Conservation (phyloP, 2,329 filamentous ascomycete genomes). For the Zasmidium cellare region DNA sequence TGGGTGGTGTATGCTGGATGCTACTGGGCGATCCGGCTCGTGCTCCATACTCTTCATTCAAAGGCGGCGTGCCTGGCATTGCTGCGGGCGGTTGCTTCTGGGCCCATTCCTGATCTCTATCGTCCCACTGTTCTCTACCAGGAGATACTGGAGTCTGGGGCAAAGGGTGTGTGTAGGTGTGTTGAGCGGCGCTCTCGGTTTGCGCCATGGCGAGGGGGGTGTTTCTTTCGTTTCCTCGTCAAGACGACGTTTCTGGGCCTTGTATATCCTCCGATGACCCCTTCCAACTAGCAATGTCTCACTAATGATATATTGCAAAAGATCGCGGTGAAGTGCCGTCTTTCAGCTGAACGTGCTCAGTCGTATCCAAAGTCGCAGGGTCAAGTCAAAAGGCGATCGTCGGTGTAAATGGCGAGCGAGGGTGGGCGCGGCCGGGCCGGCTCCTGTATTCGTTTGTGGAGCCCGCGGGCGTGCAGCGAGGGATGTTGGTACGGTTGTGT, state of each 20-base stretch:
- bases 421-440: neutral
- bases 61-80: constrained; percentile 14
- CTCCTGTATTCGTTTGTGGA: neutral
- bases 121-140: constrained; percentile 7
- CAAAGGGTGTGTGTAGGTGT: neutral
- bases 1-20: constrained; percentile 17
- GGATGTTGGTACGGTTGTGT: neutral
- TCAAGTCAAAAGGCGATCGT: neutral
- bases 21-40: constrained; percentile 18
- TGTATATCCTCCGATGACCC: neutral
- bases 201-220: constrained; percentile 8
- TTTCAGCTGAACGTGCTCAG: neutral
- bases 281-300: neutral
- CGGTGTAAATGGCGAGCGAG: neutral
- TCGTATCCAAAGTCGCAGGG: neutral
- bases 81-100: neutral
- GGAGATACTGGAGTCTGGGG: constrained; percentile 8
- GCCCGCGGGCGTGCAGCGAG: neutral
- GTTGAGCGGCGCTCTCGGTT: constrained; percentile 3
- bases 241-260: neutral
- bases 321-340: neutral
- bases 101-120: constrained; percentile 7
- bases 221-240: neutral
- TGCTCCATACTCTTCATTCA: constrained; percentile 11
- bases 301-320: neutral